Conservation (phyloP, 768 basidiomycete genomes). For the Xerocomus brunneocitrinus region DNA sequence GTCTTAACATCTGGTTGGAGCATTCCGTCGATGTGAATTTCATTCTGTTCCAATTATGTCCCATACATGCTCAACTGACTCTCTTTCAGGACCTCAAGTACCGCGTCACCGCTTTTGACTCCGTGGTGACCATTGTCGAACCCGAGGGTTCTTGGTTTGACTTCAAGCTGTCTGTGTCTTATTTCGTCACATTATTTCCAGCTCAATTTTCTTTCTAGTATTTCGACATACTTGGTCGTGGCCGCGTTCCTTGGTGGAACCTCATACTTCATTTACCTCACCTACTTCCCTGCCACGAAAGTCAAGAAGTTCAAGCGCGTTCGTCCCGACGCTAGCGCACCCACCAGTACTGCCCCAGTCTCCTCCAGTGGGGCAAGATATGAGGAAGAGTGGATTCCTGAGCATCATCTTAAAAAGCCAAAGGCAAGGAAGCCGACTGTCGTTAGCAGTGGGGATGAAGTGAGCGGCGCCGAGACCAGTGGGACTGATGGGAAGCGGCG, state of each 20-base stretch:
- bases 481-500: conserved; percentile 47
- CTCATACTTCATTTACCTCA: conserved; percentile 59
- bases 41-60: background rate
- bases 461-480: conserved; percentile 63
- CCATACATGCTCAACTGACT: background rate
- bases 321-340: conserved; percentile 44
- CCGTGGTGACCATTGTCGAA: conserved; percentile 74
- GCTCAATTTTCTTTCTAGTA: conserved; percentile 27
- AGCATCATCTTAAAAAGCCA: conserved; percentile 72
- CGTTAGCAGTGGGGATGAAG: conserved; percentile 58
- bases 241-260: conserved; percentile 57
- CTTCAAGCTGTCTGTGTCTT: conserved; percentile 64
- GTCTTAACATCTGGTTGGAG: conserved; percentile 73
- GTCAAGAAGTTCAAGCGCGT: conserved; percentile 45
- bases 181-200: background rate
- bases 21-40: conserved; percentile 55
- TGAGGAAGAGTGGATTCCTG: conserved; percentile 91
- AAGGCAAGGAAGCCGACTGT: conserved; percentile 48
- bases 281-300: conserved; percentile 63
- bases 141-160: conserved; percentile 76
- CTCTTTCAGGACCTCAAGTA: conserved; percentile 46
- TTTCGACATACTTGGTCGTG: conserved; percentile 71
- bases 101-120: conserved; percentile 69
- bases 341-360: conserved; percentile 56
- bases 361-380: conserved; percentile 62